These are phyloP conservation scores for Mycena amicta DNA, from an alignment of 768 basidiomycete species.

Conservation along the genomic window DNA sequence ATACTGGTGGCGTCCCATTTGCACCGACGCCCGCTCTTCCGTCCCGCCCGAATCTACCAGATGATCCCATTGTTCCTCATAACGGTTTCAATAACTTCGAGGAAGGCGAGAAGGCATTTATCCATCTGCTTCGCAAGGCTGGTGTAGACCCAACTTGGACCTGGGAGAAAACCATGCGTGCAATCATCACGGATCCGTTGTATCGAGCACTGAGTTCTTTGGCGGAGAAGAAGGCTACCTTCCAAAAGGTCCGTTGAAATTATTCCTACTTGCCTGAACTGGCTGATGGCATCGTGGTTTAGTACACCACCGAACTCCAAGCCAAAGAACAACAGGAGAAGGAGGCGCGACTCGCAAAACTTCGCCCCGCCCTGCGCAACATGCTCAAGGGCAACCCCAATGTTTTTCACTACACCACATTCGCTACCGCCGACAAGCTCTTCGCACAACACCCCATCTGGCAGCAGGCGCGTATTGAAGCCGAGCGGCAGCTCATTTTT, in stretches of 20 bases:
- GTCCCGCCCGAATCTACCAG: slow-evolving; percentile 77
- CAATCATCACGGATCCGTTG: slow-evolving; percentile 96
- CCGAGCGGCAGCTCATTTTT: slow-evolving; percentile 85
- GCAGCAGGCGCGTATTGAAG: slow-evolving; percentile 83
- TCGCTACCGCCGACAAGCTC: slow-evolving; percentile 82
- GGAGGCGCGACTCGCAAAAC: slow-evolving; percentile 78
- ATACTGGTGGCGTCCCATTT: slow-evolving; percentile 62
- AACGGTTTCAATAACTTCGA: slow-evolving; percentile 86
- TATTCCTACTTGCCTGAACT: not conserved
- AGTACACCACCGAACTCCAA: slow-evolving; percentile 80
- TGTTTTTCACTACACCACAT: slow-evolving; percentile 91
- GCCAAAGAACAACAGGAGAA: slow-evolving; percentile 86
- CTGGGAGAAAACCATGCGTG: slow-evolving; percentile 98
- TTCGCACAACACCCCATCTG: slow-evolving; percentile 90
- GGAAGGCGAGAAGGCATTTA: slow-evolving; percentile 94
- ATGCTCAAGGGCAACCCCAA: slow-evolving; percentile 86
- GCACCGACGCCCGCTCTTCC: slow-evolving; percentile 64
- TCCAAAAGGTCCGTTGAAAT: slow-evolving; percentile 74
- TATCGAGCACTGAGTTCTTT: slow-evolving; percentile 93
- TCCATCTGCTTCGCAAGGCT: slow-evolving; percentile 84
- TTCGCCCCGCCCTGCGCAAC: slow-evolving; percentile 84
- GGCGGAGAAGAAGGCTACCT: slow-evolving; percentile 92
- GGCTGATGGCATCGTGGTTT: slow-evolving; percentile 11
- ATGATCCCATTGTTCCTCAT: slow-evolving; percentile 86
- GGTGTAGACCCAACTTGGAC: slow-evolving; percentile 92